Base-by-base conservation (phyloP, 768 basidiomycete genomes). In the Lactifluus volemus region DNA sequence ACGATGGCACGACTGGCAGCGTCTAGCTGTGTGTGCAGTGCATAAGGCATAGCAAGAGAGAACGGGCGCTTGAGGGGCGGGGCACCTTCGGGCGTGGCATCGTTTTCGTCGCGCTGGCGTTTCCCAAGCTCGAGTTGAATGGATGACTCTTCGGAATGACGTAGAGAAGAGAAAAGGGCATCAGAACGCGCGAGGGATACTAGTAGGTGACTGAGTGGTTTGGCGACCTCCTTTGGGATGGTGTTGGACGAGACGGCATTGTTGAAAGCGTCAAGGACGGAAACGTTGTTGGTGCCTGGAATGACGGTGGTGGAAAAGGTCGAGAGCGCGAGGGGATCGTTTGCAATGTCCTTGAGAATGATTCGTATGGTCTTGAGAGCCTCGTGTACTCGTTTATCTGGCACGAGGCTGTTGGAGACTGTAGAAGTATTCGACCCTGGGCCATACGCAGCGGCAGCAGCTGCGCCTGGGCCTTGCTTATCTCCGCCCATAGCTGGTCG, bases 401-500 rank as follows among this genome's bases (percentile, higher is more conserved):
- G 55, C 14, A 29, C 41, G 5, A 58, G 54, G 21, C 36, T 4
- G 6, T 8, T 49, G 10, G 38, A 30, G 34, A 51, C 8, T 1
- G 38, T 17, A 15, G 44, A 44, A 44, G 44, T n/a, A 19, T n/a
- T 12, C 7, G 56, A 19, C 29, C 39, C 61, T 17, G 3, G 6
- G 60, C 64, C 36, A 32, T 44, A 12, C 57, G 60, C 5, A 34
- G 32, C 32, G 9, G 69, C 69, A 17, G 71, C 70, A 10, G 68
- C 73, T 44, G 79, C 79, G 79, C 80, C 62, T 79, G 82, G 5
- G 79, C 85, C 68, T 82, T 85, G 67, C 74, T 82, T 52, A 90
- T 85, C 66, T 88, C 86, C 3, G 88, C 89, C 82, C 84, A 85
- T 6, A 91, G 76, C 60, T 91, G 83, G 65, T 86, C 86, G n/a